Percentiles rank a stretch among this genome's conserved stretches.
phyloP scores from a whole-genome alignment of 805 yeast genomes.

The Cyberlindnera samutprakarnensis region DNA sequence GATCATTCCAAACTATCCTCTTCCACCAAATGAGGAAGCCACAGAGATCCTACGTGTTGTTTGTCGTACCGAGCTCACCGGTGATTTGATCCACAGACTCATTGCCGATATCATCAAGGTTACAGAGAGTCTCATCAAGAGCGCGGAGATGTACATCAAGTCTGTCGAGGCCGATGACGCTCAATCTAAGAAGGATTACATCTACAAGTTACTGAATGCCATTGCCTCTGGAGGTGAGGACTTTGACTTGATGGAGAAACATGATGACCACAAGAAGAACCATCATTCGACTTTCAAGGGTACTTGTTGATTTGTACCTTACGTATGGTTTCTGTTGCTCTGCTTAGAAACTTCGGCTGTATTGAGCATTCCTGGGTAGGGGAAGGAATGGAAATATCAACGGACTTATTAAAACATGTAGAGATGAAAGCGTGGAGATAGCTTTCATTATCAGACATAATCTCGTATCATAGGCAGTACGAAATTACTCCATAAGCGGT shows the following conservation, averaged over 20 bases:
- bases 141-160: constrained; percentile 29
- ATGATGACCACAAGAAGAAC: constrained; percentile 16
- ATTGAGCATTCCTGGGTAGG: no score
- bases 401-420: no score
- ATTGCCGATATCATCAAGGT: constrained; percentile 52
- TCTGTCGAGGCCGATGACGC: constrained; percentile 9
- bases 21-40: constrained; percentile 53
- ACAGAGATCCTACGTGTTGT: constrained; percentile 79
- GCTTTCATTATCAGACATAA: no score
- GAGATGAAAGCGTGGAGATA: no score
- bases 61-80: constrained; percentile 62
- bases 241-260: constrained; percentile 6
- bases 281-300: constrained; percentile 24
- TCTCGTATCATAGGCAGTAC: no score
- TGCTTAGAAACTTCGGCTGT: neutral
- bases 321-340: no score
- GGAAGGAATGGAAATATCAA: no score
- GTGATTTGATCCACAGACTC: constrained; percentile 50
- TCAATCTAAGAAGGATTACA: constrained; percentile 23
- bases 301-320: constrained; percentile 11
- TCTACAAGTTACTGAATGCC: constrained; percentile 42
- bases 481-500: no score
- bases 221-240: constrained; percentile 51
- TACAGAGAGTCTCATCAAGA: constrained; percentile 43
- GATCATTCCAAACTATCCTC: constrained; percentile 84